These are phyloP conservation scores for Astrocystis sublimbata DNA, from an alignment of 495 filamentous ascomycete species.

Conservation along the genomic window DNA sequence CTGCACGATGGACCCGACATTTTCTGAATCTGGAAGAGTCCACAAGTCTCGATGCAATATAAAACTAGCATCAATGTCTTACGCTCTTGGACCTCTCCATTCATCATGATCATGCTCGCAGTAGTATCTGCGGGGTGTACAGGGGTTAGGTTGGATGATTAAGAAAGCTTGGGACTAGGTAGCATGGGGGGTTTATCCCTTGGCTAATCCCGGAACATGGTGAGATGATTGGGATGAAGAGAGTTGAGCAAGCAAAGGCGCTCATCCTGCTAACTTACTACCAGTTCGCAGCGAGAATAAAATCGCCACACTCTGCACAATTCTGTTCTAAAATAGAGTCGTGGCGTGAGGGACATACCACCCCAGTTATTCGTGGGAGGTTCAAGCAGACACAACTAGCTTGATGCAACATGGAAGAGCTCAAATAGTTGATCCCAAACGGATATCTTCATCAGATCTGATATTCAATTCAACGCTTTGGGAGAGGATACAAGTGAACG, in stretches of 20 bases:
- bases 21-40: constrained; percentile 1
- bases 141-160: background rate
- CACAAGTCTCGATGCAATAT: constrained; percentile 9
- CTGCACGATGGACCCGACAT: background rate
- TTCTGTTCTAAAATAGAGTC: no score
- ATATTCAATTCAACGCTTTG: no score
- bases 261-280: background rate
- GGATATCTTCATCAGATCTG: no score
- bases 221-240: background rate
- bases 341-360: no score
- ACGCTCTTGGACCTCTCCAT: background rate
- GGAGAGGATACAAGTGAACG: no score
- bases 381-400: no score
- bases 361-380: no score
- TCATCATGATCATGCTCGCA: background rate
- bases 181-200: constrained; percentile 1
- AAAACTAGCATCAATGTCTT: background rate
- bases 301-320: background rate
- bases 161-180: background rate
- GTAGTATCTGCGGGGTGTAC: background rate
- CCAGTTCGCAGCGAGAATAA: background rate
- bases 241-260: background rate
- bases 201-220: background rate
- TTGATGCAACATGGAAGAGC: no score
- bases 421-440: no score